Percentiles rank a stretch among this genome's conserved stretches.
Evolutionary conservation across 768 basidiomycete species (phyloP).

Genomic region (Chiua virens): DNA sequence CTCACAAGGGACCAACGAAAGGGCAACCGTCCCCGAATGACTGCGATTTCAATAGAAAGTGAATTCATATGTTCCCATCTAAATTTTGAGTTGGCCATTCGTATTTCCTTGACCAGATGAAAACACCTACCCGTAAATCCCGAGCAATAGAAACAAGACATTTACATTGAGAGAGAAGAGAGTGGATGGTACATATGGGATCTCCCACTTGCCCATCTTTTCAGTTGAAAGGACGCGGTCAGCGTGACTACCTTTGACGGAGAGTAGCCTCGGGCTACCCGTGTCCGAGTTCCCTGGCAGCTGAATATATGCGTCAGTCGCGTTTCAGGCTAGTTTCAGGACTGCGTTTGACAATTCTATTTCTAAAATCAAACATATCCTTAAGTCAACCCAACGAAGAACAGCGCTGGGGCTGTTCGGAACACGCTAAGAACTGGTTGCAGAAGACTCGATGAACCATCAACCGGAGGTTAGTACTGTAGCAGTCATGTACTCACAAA

Average conservation of each 20-base stretch:
- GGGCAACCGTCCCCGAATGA: slow-evolving; percentile 9
- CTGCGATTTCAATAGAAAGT: too few relatives aligned
- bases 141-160: too few relatives aligned
- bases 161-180: neutral
- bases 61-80: too few relatives aligned
- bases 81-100: neutral
- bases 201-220: slow-evolving; percentile 3
- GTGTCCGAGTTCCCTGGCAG: too few relatives aligned
- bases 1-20: slow-evolving; percentile 24
- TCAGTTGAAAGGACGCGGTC: neutral
- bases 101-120: too few relatives aligned
- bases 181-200: neutral
- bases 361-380: neutral
- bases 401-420: neutral
- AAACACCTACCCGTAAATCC: too few relatives aligned
- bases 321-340: slow-evolving; percentile 11
- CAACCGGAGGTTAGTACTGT: too few relatives aligned
- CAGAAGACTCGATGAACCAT: too few relatives aligned
- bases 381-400: too few relatives aligned
- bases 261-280: too few relatives aligned
- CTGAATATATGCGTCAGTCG: neutral
- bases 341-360: neutral
- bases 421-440: neutral
- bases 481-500: too few relatives aligned
- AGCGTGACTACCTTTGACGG: neutral